phyloP scores from a whole-genome alignment of 768 basidiomycete genomes.

The Chalciporus pseudorubinellus region DNA sequence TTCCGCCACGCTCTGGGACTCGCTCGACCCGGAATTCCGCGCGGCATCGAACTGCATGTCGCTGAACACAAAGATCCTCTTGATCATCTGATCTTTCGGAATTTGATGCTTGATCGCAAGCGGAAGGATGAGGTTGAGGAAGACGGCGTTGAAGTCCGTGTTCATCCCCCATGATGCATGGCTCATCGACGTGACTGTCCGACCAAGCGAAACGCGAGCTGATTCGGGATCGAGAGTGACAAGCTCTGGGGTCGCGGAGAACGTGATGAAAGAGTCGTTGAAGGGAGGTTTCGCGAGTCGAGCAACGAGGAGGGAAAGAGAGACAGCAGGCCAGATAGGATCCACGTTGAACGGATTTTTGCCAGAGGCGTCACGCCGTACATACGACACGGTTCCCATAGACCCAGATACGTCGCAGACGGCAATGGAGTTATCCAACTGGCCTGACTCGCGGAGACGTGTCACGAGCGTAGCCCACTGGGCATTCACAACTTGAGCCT shows the following conservation, averaged over 20 bases:
- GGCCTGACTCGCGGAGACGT: constrained; percentile 50
- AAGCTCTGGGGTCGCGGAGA: constrained; percentile 51
- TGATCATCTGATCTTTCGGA: constrained; percentile 69
- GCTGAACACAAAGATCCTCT: constrained; percentile 71
- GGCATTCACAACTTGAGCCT: constrained; percentile 50
- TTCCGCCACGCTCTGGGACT: neutral
- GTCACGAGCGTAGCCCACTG: constrained; percentile 66
- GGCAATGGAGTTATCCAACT: constrained; percentile 61
- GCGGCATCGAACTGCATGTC: constrained; percentile 73
- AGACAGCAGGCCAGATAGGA: constrained; percentile 62
- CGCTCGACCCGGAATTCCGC: neutral
- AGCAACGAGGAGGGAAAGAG: constrained; percentile 65
- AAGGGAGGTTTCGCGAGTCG: constrained; percentile 64
- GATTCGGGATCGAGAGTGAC: constrained; percentile 45
- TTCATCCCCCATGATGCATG: constrained; percentile 49
- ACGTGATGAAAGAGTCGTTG: constrained; percentile 65
- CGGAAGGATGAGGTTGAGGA: constrained; percentile 59
- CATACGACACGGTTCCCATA: constrained; percentile 45
- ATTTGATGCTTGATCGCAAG: constrained; percentile 56
- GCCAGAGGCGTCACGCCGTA: neutral
- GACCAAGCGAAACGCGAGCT: constrained; percentile 27
- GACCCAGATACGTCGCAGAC: constrained; percentile 75
- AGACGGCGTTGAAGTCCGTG: constrained; percentile 62
- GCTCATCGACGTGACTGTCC: constrained; percentile 39
- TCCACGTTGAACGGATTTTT: constrained; percentile 11